Conservation (phyloP, 148 eudicot genomes). For the Mesembryanthemum crystallinum region DNA sequence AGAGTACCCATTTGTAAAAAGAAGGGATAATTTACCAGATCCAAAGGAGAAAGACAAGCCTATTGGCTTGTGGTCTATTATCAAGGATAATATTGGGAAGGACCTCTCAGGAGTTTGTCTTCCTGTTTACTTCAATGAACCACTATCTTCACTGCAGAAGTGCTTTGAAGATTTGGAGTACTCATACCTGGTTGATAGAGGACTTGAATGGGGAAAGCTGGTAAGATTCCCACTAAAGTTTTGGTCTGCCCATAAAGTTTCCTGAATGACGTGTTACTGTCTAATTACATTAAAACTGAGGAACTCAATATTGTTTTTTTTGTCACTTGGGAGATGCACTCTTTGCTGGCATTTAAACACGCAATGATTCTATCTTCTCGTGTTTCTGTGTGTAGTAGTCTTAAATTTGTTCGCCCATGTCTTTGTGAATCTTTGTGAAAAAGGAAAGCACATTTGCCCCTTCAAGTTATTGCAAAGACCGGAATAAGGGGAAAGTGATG, state of each 20-base stretch:
- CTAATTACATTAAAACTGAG: neutral
- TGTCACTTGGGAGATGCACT: neutral
- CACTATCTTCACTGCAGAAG: constrained; percentile 85
- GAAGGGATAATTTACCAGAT: constrained; percentile 88
- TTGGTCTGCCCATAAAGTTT: neutral
- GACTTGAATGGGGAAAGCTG: constrained; percentile 90
- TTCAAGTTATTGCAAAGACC: neutral
- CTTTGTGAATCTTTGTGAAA: neutral
- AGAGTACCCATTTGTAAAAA: constrained; percentile 64
- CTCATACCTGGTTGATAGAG: constrained; percentile 80
- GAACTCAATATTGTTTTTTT: neutral
- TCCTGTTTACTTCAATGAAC: constrained; percentile 97
- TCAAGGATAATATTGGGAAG: constrained; percentile 95
- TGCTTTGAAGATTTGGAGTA: constrained; percentile 97
- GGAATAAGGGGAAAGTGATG: neutral
- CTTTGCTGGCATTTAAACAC: neutral
- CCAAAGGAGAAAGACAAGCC: constrained; percentile 94
- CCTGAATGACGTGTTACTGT: neutral
- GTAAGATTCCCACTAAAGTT: constrained; percentile 40
- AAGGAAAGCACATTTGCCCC: neutral
- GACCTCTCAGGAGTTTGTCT: constrained; percentile 96
- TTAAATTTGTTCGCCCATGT: neutral
- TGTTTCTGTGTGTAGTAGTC: neutral
- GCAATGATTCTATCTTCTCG: neutral
- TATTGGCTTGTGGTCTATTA: constrained; percentile 91